Percentiles rank a stretch among this genome's conserved stretches.
Evolutionary conservation across 192 early-diverging fungal species (phyloP).

Genomic region (Rhizophagus prolifer): DNA sequence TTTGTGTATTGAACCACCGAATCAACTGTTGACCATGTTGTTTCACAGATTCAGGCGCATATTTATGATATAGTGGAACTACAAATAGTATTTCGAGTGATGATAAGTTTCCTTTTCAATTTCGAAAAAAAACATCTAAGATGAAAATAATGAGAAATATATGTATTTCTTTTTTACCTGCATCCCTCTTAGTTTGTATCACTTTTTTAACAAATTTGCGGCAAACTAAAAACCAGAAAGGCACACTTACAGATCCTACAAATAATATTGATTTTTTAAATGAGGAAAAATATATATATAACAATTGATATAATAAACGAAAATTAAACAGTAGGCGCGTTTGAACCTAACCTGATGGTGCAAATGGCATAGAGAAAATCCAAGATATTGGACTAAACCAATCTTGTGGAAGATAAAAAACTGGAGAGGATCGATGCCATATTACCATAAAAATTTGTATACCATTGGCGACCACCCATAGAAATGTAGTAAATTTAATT

Average conservation of each 20-base stretch:
- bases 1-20: background rate
- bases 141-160: background rate
- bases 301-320: background rate
- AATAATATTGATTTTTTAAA: background rate
- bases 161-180: background rate
- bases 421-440: conserved; percentile 65
- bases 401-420: conserved; percentile 74
- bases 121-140: background rate
- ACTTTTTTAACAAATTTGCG: conserved; percentile 45
- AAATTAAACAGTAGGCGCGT: background rate
- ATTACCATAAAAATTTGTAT: conserved; percentile 61
- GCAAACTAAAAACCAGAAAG: conserved; percentile 77
- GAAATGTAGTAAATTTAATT: conserved; percentile 69
- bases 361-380: conserved; percentile 69
- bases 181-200: background rate
- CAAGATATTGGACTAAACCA: conserved; percentile 78
- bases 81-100: background rate
- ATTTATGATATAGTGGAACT: conserved; percentile 13
- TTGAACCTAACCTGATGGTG: conserved; percentile 57
- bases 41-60: conserved; percentile 12
- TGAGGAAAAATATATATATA: background rate
- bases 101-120: background rate
- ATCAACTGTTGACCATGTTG: background rate
- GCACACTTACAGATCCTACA: conserved; percentile 71
- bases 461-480: conserved; percentile 65